These are phyloP conservation scores for Avena atlantica DNA, from an alignment of 176 grass and related monocot species.

Conservation along the genomic window DNA sequence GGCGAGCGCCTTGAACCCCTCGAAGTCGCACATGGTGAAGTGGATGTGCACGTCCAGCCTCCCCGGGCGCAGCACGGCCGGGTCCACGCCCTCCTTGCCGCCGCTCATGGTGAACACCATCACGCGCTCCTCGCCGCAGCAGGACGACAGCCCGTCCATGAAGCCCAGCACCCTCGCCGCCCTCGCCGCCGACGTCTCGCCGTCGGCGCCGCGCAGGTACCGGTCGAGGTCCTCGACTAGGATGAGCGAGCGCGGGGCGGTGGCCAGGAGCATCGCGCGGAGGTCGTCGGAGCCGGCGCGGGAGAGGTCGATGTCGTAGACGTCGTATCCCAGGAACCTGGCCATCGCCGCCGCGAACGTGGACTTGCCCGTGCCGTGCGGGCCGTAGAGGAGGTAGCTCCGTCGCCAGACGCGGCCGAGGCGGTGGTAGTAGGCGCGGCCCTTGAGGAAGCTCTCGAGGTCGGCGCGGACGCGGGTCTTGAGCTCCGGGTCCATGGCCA, in stretches of 20 bases:
- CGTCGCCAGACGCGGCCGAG: constrained; percentile 94
- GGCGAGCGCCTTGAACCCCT: constrained; percentile 85
- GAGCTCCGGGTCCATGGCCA: constrained; percentile 87
- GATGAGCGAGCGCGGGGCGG: constrained; percentile 81
- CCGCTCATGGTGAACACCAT: constrained; percentile 95
- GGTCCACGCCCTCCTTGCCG: constrained; percentile 67
- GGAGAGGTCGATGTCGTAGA: constrained; percentile 88
- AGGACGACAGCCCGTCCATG: constrained; percentile 92
- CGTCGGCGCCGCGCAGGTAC: constrained; percentile 59
- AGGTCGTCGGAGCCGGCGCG: constrained; percentile 64
- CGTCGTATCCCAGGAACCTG: constrained; percentile 82
- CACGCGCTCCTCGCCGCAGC: constrained; percentile 86
- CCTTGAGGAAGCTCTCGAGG: constrained; percentile 84
- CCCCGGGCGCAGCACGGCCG: constrained; percentile 81
- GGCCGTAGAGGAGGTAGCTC: constrained; percentile 93
- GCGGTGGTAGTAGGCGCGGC: constrained; percentile 79
- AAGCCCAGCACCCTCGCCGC: constrained; percentile 67
- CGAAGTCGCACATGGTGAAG: constrained; percentile 92
- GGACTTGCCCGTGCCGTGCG: constrained; percentile 84
- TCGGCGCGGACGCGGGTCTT: constrained; percentile 70
- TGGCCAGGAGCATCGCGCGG: constrained; percentile 68
- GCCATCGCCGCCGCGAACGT: constrained; percentile 93
- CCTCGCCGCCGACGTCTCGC: constrained; percentile 49
- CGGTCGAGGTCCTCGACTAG: constrained; percentile 96
- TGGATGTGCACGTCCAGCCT: constrained; percentile 89